Evolutionary conservation across 208 protist genomes (phyloP).

Genomic region (Wallacemonas rigidus): DNA sequence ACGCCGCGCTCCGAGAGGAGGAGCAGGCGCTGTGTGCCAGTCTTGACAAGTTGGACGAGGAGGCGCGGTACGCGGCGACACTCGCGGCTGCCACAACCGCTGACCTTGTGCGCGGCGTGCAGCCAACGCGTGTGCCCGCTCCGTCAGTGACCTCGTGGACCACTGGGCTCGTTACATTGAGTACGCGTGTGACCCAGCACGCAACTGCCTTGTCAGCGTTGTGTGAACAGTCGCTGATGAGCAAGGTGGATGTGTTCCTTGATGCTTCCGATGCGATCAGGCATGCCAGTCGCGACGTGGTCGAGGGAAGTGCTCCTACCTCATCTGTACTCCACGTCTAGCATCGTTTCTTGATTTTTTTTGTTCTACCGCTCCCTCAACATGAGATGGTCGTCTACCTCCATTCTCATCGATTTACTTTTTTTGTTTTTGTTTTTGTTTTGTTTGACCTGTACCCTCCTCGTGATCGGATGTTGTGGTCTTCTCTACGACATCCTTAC

Average conservation of each 20-base stretch:
- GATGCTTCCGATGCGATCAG: neutral
- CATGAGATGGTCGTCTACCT: too few relatives aligned
- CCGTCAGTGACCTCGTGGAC: neutral
- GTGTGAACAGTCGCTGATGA: neutral
- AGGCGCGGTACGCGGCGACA: neutral
- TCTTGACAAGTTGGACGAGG: neutral
- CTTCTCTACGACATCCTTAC: neutral
- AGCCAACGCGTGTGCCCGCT: neutral
- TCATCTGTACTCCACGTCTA: neutral
- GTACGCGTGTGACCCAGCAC: too few relatives aligned
- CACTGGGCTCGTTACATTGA: neutral
- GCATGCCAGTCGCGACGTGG: neutral
- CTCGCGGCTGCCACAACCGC: neutral
- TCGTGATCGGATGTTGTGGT: neutral
- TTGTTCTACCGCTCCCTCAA: too few relatives aligned
- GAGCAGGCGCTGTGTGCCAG: neutral
- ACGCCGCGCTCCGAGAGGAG: neutral
- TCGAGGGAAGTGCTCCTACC: neutral
- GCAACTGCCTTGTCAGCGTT: neutral
- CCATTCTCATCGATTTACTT: too few relatives aligned
- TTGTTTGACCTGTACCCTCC: neutral
- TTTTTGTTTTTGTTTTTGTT: neutral
- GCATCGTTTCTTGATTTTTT: neutral
- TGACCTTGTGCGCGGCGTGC: neutral
- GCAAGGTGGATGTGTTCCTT: neutral